These are phyloP conservation scores for Tagetes erecta DNA, from an alignment of 129 eudicot species.

Conservation along the genomic window DNA sequence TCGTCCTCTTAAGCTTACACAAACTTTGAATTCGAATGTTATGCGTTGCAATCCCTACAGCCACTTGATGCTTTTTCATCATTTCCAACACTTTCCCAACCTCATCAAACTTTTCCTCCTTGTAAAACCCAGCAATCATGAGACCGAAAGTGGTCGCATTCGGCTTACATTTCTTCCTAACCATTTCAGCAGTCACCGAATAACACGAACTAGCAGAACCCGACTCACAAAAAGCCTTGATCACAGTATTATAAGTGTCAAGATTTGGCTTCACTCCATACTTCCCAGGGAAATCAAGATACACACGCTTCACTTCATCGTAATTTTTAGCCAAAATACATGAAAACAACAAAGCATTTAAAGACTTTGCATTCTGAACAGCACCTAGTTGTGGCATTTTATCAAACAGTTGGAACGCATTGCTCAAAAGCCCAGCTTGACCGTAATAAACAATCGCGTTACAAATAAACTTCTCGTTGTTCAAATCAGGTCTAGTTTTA, in stretches of 20 bases:
- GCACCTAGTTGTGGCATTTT: slow-evolving; percentile 62
- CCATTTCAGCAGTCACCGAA: slow-evolving; percentile 78
- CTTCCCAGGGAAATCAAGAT: slow-evolving; percentile 59
- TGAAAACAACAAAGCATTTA: slow-evolving; percentile 68
- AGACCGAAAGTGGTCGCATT: slow-evolving; percentile 53
- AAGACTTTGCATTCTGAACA: slow-evolving; percentile 46
- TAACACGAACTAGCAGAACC: slow-evolving; percentile 58
- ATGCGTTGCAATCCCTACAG: slow-evolving; percentile 49
- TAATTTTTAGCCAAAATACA: slow-evolving; percentile 58
- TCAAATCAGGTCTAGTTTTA: slow-evolving; percentile 60
- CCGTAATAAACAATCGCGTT: slow-evolving; percentile 71
- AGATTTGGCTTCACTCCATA: slow-evolving; percentile 62
- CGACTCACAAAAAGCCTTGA: slow-evolving; percentile 67
- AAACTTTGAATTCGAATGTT: slow-evolving; percentile 80
- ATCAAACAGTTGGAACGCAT: slow-evolving; percentile 65
- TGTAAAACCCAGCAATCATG: slow-evolving; percentile 79
- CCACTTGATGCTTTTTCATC: slow-evolving; percentile 55
- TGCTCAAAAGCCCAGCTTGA: slow-evolving; percentile 58
- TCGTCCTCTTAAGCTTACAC: slow-evolving; percentile 70
- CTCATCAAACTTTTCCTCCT: slow-evolving; percentile 73
- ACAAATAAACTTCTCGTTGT: slow-evolving; percentile 50
- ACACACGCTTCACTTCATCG: slow-evolving; percentile 61
- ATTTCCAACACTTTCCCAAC: slow-evolving; percentile 71
- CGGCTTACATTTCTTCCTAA: slow-evolving; percentile 59
- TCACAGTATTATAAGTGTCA: slow-evolving; percentile 69